A percentile compares a stretch with the other conserved stretches of the same genome.
These are phyloP conservation scores for Trichoderma harzianum DNA, from an alignment of 2,329 filamentous ascomycete species.

Conservation along the genomic window DNA sequence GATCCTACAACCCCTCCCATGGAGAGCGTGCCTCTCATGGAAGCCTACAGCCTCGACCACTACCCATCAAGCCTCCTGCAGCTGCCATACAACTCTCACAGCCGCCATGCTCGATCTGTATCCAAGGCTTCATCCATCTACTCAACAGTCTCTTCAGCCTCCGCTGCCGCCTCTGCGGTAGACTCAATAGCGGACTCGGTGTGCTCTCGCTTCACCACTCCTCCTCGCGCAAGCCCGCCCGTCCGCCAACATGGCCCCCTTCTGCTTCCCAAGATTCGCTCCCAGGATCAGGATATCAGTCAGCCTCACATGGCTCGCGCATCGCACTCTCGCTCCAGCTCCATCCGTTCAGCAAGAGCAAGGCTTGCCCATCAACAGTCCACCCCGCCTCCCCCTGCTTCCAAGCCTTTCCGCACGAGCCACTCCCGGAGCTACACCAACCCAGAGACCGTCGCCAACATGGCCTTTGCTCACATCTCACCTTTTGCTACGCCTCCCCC, in stretches of 20 bases:
- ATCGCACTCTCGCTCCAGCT: constrained; percentile 10
- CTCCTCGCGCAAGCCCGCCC: constrained; percentile 62
- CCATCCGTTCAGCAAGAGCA: constrained; percentile 9
- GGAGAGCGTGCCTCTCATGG: constrained; percentile 24
- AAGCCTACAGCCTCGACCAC: constrained; percentile 52
- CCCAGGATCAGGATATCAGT: constrained; percentile 75
- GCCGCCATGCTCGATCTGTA: constrained; percentile 57
- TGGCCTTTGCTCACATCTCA: constrained; percentile 37
- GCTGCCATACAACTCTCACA: constrained; percentile 45
- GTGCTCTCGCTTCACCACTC: constrained; percentile 66
- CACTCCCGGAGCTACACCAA: constrained; percentile 60
- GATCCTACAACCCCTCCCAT: constrained; percentile 30
- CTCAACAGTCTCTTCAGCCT: constrained; percentile 40
- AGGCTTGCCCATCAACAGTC: constrained; percentile 20
- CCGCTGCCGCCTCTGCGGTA: constrained; percentile 42
- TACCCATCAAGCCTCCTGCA: constrained; percentile 46
- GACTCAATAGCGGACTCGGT: constrained; percentile 60
- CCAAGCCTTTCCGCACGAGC: constrained; percentile 38
- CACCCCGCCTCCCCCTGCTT: constrained; percentile 27
- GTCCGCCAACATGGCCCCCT: constrained; percentile 75
- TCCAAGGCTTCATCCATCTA: constrained; percentile 67
- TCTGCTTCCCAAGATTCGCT: constrained; percentile 79
- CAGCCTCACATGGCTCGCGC: constrained; percentile 23
- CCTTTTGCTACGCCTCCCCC: constrained; percentile 32
- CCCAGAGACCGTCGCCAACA: constrained; percentile 50